Conservation (phyloP, 345 rosid genomes). For the Fremontodendron californicum region DNA sequence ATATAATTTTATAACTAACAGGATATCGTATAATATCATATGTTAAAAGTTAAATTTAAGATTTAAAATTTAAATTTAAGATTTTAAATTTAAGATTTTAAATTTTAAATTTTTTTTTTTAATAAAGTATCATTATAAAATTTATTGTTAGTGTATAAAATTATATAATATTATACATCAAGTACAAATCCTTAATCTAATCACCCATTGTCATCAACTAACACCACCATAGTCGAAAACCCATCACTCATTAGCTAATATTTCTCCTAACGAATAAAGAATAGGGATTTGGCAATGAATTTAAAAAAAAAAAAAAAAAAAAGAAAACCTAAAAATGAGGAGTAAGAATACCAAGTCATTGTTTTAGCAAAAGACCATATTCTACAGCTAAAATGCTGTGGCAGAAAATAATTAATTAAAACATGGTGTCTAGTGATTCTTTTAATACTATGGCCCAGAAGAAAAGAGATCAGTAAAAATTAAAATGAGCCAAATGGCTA, state of each 20-base stretch:
- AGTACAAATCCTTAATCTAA: no score
- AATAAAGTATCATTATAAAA: no score
- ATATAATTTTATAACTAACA: no score
- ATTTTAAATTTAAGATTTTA: no score
- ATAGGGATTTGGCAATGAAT: neutral
- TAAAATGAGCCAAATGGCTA: neutral
- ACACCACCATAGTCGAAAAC: neutral
- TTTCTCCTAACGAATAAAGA: neutral
- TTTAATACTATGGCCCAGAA: slow-evolving; percentile 9
- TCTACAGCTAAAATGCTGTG: neutral
- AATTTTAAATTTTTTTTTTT: no score
- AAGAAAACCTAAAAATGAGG: neutral
- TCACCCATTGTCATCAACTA: no score
- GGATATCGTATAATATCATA: no score
- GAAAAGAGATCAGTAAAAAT: neutral
- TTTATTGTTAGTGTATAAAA: no score
- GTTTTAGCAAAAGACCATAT: neutral
- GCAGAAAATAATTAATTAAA: neutral
- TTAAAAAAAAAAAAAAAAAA: neutral
- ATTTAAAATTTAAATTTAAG: no score
- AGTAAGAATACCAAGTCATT: neutral
- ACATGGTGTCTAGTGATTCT: neutral
- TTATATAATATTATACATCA: no score
- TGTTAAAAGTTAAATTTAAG: no score
- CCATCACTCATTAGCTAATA: neutral